Evolutionary conservation across 495 filamentous ascomycete genomes (phyloP), one percentile per base, ranked within the genome.

Genomic region (Evansstolkia leycettana): DNA sequence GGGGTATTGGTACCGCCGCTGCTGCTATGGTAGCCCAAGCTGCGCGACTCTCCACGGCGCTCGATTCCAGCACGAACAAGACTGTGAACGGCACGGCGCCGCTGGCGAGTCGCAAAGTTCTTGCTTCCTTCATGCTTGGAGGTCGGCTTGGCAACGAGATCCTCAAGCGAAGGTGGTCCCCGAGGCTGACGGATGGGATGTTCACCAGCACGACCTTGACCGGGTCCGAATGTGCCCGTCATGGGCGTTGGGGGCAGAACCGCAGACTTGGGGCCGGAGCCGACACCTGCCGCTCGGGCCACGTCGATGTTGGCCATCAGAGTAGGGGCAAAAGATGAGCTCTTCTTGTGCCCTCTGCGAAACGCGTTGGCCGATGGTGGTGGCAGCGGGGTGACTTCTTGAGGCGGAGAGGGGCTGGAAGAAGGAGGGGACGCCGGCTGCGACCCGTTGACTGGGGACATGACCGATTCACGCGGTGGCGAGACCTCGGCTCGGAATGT

Each of bases 101-200:
- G 87, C 48, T 90, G 87, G 42, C 89, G 89, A 20, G 85, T 80
- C 13, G 84, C 80, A 58, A 99, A 99, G 62, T 99, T 99, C 72
- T 94, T 93, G 75, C 89, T 94, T 24, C 92, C 90, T 49, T 94
- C 89, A 43, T 90, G 78, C 60, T 87, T 94, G 30, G 84, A 78
- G 3, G 90, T 99, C 5, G 90, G 90, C 58, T 86, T 88, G 17
- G 79, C 75, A 40, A 79, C 71, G 37, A 99, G 76, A 57, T 99
- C 89, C 44, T 99, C 92, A 29, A 96, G 67, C 1, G 83, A 75
- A 4, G 92, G 92, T 12, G 90, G 90, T 19, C 87, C 87, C 48
- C 87, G 84, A 31, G 90, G 90, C 57, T 96, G 92, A 41, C 90
- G 90, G 38, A 80, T 65, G 3, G 90, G 90, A 53, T 96, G 92